A percentile compares a stretch with the other conserved stretches of the same genome.
Evolutionary conservation across 1,139 yeast species (phyloP).

Genomic region (Hemisphaericaspora xylanilytica): DNA sequence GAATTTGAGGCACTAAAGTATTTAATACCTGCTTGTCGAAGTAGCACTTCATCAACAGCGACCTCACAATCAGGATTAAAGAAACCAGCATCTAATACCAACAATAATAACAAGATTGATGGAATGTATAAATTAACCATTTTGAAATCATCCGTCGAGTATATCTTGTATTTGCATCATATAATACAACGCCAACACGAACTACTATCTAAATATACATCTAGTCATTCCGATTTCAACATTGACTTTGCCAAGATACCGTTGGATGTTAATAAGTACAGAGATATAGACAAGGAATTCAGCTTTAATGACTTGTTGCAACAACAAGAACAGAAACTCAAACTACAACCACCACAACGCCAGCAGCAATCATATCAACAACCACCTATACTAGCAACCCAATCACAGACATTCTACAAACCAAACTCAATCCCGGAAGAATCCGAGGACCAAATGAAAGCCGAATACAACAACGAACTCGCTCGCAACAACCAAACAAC

Average conservation of each 20-base stretch:
- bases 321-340: conserved; percentile 1
- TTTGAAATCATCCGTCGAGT: conserved; percentile 77
- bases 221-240: conserved; percentile 26
- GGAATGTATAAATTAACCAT: conserved; percentile 82
- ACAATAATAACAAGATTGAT: conserved; percentile 41
- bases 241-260: conserved; percentile 50
- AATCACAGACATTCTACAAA: conserved; percentile 1
- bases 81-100: conserved; percentile 6
- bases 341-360: neutral
- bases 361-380: neutral
- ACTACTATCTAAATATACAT: conserved; percentile 25
- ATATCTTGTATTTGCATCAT: conserved; percentile 66
- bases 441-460: conserved; percentile 7
- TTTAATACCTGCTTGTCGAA: conserved; percentile 70
- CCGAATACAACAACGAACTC: neutral
- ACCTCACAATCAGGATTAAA: conserved; percentile 5
- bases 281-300: conserved; percentile 57
- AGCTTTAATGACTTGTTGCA: conserved; percentile 39
- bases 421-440: conserved; percentile 8
- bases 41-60: conserved; percentile 9
- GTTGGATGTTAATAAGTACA: conserved; percentile 55
- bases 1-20: conserved; percentile 80
- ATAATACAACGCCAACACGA: conserved; percentile 49
- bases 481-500: neutral
- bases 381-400: neutral